Base-by-base conservation (phyloP, 2,329 filamentous ascomycete genomes). In the Botrytis pseudocinerea region DNA sequence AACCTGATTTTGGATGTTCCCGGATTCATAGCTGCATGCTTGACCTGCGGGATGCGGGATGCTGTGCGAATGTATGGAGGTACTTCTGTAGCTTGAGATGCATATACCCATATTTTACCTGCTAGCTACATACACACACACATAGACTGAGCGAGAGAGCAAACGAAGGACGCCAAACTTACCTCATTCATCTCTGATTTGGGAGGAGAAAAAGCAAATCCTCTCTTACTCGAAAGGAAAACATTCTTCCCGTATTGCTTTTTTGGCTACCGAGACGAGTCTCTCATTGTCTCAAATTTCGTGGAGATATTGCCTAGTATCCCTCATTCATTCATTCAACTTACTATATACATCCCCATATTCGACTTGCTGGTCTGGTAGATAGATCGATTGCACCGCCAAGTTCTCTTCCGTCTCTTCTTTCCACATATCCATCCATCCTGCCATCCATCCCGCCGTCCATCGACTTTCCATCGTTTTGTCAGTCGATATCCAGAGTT, bases 11-110 rank as follows among this genome's bases (percentile, higher is more conserved):
- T 40, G 10, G 38, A 63, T 42, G 60, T 63, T 63, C 38, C 60
- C 38, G 61, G 16, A 63, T 44, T 63, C 38, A 44, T 57, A 63
- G 61, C 40, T 44, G 61, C 61, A 63, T 44, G 61, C 28, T 48
- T 64, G 28, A 64, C 10, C 35, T 61, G 59, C 38, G 59, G 35
- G 48, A 44, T 44, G 14, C n/a, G 22, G 16, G 28, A 42, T 16
- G 60, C 22, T n/a, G 32, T 22, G 25, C 32, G 59, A 14, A 61
- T 61, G 35, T 61, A 40, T 38, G 22, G n/a, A 63, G n/a, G 40
- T 63, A 28, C 18, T 44, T 44, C n/a, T 63, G 38, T 28, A 44
- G 61, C n/a, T 44, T 28, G 61, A 63, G 61, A 63, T 63, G 61
- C 61, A 63, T 3, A 44, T 63, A 42, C 35, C 35, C 25, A 40